These are phyloP conservation scores for Microcera coccophila DNA, from an alignment of 2,329 filamentous ascomycete species.

Conservation along the genomic window DNA sequence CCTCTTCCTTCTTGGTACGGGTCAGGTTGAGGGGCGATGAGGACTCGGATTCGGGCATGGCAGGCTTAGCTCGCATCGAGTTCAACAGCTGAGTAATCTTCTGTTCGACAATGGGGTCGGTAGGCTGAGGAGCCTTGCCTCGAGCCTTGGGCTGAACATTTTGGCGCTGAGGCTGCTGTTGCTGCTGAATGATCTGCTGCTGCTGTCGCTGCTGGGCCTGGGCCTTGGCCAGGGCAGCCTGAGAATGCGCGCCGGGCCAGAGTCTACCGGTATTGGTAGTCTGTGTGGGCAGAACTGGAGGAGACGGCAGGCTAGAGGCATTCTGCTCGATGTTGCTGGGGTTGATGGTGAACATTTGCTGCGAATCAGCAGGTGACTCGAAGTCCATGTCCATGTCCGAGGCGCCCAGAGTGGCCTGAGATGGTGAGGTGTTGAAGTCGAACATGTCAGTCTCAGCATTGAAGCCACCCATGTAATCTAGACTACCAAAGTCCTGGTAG, in stretches of 20 bases:
- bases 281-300: slow-evolving; percentile 47
- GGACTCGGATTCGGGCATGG: slow-evolving; percentile 43
- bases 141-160: slow-evolving; percentile 46
- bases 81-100: slow-evolving; percentile 90
- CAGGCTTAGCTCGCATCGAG: slow-evolving; percentile 78
- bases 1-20: slow-evolving; percentile 84
- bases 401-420: slow-evolving; percentile 55
- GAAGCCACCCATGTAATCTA: slow-evolving; percentile 53
- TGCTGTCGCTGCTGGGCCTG: slow-evolving; percentile 65
- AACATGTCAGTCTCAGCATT: slow-evolving; percentile 63
- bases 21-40: slow-evolving; percentile 61
- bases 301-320: slow-evolving; percentile 39
- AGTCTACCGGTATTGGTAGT: slow-evolving; percentile 64
- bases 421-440: slow-evolving; percentile 68
- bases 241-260: slow-evolving; percentile 91
- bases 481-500: slow-evolving; percentile 47
- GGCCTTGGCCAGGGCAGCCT: slow-evolving; percentile 74
- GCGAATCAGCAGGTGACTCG: slow-evolving; percentile 45
- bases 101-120: slow-evolving; percentile 77
- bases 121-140: slow-evolving; percentile 48
- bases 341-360: slow-evolving; percentile 69
- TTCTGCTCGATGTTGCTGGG: slow-evolving; percentile 68
- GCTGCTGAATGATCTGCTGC: slow-evolving; percentile 53
- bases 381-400: slow-evolving; percentile 67
- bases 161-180: slow-evolving; percentile 46